Evolutionary conservation across 2,329 filamentous ascomycete genomes (phyloP).

Genomic region (Pseudopithomyces chartarum): DNA sequence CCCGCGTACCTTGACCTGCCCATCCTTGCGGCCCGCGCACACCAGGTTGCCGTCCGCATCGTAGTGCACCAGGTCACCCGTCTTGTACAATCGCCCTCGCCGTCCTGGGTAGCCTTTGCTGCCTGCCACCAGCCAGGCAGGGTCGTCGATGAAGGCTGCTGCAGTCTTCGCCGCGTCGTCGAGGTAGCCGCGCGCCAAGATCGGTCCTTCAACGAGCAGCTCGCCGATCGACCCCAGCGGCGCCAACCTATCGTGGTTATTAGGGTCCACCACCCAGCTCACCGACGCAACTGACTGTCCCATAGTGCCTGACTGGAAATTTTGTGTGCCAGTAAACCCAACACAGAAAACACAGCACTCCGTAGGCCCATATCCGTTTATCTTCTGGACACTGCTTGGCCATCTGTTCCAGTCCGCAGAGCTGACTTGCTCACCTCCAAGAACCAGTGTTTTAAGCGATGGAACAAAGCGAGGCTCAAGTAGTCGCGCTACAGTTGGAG

Average conservation of each 20-base stretch:
- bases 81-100: background rate
- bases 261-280: background rate
- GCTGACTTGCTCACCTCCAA: constrained; percentile 14
- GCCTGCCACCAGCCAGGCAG: constrained; percentile 21
- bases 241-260: background rate
- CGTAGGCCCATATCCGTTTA: background rate
- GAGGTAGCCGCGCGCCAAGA: constrained; percentile 33
- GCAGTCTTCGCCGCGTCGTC: constrained; percentile 20
- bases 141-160: constrained; percentile 56
- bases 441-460: constrained; percentile 5
- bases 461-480: constrained; percentile 11
- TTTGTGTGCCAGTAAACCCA: background rate
- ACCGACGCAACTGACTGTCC: background rate
- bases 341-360: background rate
- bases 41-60: background rate
- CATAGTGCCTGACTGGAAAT: background rate
- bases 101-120: background rate
- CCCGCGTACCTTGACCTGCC: background rate
- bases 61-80: background rate
- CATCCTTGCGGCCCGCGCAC: background rate
- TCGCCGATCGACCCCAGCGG: background rate
- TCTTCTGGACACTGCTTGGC: constrained; percentile 13
- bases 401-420: constrained; percentile 7
- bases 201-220: constrained; percentile 56
- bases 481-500: constrained; percentile 13